Percentiles rank a stretch among this genome's conserved stretches.
These are phyloP conservation scores for Neurospora sp. DNA, from an alignment of 2,329 filamentous ascomycete species.

Conservation along the genomic window DNA sequence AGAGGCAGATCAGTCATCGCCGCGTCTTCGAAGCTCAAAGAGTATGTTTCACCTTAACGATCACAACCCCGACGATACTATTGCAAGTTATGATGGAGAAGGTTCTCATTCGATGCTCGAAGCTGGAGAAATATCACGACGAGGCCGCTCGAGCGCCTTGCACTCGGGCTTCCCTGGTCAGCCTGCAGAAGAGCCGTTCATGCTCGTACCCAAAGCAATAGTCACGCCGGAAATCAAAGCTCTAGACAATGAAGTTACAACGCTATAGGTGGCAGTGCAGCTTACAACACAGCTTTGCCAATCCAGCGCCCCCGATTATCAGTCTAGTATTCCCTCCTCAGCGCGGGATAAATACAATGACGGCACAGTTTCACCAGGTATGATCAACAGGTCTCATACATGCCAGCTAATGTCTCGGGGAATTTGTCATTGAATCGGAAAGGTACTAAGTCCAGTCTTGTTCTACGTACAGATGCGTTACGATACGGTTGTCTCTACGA, in stretches of 20 bases:
- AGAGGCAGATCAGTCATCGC: neutral
- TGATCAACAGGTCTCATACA: neutral
- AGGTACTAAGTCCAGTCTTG: neutral
- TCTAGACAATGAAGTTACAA: conserved; percentile 23
- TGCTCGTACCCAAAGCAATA: conserved; percentile 33
- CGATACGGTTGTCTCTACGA: conserved; percentile 41
- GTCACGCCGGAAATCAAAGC: conserved; percentile 32
- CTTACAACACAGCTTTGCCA: conserved; percentile 31
- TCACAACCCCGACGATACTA: neutral
- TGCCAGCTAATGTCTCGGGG: conserved; percentile 11
- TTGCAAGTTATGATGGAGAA: neutral
- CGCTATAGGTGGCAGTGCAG: conserved; percentile 41
- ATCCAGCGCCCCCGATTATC: conserved; percentile 3
- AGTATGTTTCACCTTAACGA: conserved; percentile 4
- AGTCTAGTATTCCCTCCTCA: neutral
- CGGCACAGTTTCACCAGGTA: neutral
- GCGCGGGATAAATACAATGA: conserved; percentile 5
- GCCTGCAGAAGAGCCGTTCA: conserved; percentile 3
- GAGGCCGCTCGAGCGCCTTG: neutral
- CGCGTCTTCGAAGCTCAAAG: conserved; percentile 3
- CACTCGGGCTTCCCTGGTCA: neutral
- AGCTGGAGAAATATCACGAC: neutral
- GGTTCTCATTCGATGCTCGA: neutral
- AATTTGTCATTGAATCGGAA: neutral
- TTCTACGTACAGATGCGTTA: conserved; percentile 21